Evolutionary conservation across 257 asterid genomes (phyloP), one percentile per base, ranked within the genome.

Genomic region (Plantago major): DNA sequence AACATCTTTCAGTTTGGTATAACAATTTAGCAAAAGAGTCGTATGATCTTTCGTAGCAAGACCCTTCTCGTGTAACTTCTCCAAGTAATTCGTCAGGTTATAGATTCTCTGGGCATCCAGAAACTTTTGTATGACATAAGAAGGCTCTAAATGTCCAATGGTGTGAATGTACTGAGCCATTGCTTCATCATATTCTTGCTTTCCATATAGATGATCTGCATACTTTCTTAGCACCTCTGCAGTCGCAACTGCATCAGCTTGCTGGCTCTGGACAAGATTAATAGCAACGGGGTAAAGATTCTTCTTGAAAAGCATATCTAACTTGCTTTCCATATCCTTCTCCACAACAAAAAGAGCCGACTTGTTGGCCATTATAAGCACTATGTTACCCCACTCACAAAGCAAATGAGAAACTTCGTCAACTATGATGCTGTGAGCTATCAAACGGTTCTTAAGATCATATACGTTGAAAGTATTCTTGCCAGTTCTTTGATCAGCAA

Each of bases 261-360:
- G 97, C 77, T 92, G 99, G 79, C 85, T 86, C 69, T 87, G 93
- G 58, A 92, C 97, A 9, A 92, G 86, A 81, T 92, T 89, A 66
- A 92, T 92, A 49, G 99, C 97, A 37, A 92, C 96, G 0, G 90
- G 67, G 71, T 92, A 92, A 42, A 92, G 95, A 70, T 90, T 92
- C 74, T 92, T 92, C 87, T 89, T 92, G 82, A 89, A 92, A 71
- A 92, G 97, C 99, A 92, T 77, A 69, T 89, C 99, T 67, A 89
- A 70, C 74, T 92, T 89, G 84, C 97, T 92, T 69, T 92, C 99
- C 99, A 92, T 92, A 74, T 89, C 99, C 83, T 92, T 92, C 85
- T 92, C 99, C 66, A 87, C 90, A 62, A 86, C 68, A 71, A 87
- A 78, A 65, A 89, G 77, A 72, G 81, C 88, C 8, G 99, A 81